Percentiles rank a stretch among this genome's conserved stretches.
phyloP scores from a whole-genome alignment of 1,139 yeast genomes.

The Hanseniaspora gamundiae region DNA sequence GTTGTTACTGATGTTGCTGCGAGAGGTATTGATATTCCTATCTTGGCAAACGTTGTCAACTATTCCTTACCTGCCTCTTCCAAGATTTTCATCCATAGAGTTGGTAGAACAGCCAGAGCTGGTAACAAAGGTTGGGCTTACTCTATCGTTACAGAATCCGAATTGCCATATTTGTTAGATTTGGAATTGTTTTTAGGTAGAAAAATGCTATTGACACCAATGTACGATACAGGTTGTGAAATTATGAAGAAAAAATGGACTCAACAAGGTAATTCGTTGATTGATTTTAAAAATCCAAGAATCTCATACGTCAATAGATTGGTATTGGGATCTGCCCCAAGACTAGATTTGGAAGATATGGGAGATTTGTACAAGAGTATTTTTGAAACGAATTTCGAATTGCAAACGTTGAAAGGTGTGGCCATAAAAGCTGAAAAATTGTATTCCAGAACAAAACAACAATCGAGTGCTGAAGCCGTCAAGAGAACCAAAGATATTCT shows the following conservation, averaged over 20 bases:
- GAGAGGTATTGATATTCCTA: constrained; percentile 97
- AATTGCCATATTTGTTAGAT: constrained; percentile 81
- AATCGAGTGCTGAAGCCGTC: constrained; percentile 77
- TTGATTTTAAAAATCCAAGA: constrained; percentile 34
- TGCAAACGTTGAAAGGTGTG: constrained; percentile 53
- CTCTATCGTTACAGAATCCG: constrained; percentile 73
- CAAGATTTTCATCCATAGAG: constrained; percentile 90
- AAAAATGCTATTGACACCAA: constrained; percentile 56
- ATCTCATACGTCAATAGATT: constrained; percentile 65
- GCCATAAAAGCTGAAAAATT: constrained; percentile 80
- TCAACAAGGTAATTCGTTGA: constrained; percentile 26
- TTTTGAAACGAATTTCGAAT: constrained; percentile 55
- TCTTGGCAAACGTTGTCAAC: constrained; percentile 86
- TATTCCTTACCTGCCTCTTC: constrained; percentile 86
- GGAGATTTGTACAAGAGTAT: constrained; percentile 62
- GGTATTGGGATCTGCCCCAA: constrained; percentile 74
- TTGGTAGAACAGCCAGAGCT: constrained; percentile 99
- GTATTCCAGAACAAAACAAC: constrained; percentile 71
- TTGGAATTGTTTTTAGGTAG: constrained; percentile 83
- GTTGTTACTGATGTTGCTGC: constrained; percentile 99
- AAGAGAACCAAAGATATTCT: constrained; percentile 75
- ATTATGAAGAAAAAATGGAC: constrained; percentile 36
- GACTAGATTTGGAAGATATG: constrained; percentile 54
- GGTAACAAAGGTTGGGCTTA: constrained; percentile 98
- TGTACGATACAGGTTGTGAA: constrained; percentile 52